Evolutionary conservation across 164 flowering plant genomes (phyloP), one percentile per base, ranked within the genome.

Genomic region (Sedum album): DNA sequence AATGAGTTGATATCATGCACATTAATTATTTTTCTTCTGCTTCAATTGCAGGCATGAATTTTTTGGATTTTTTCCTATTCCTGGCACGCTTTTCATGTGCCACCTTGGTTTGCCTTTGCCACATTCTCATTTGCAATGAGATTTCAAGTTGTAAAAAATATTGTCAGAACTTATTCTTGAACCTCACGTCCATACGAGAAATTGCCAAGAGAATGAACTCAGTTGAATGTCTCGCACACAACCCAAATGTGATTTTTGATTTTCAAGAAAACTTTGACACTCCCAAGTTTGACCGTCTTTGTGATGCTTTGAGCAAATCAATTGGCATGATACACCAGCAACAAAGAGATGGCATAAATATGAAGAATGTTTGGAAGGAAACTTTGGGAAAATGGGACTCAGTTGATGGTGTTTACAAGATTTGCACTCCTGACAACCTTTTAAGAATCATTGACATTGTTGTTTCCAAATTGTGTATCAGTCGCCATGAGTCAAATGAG

Each of bases 1-100:
- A 13, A 33, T 30, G 11, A 57, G 60, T 55, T 55, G 31, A 25
- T 55, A 21, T 25, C 38, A 3, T 35, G 38, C 38, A 35, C 28
- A 2, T 55, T 23, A 6, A 20, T 26, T 30, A 23, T 5, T 13
- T n/a, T 9, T 66, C 64, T 42, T 63, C 38, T 66, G 60, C 71
- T 26, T 71, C 74, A 68, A 62, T 70, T n/a, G 48, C 84, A 91
- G 96, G 98, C 76, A 92, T 94, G 96, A 88, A 92, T 72, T 94
- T 87, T 69, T 36, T 64, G 31, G 97, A 91, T 72, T 87, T 88
- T 77, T 87, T 88, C 76, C 69, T 75, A 71, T 86, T 87, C 83
- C 65, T 91, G 65, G 73, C 73, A 4, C 83, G 82, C 57, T 73
- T 90, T 70, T 71, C 88, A 55, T 74, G 86, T 49, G 88, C 90